Evolutionary conservation across 2,329 filamentous ascomycete species (phyloP), one percentile per base, ranked within the genome.

Genomic region (Diaporthe citri): DNA sequence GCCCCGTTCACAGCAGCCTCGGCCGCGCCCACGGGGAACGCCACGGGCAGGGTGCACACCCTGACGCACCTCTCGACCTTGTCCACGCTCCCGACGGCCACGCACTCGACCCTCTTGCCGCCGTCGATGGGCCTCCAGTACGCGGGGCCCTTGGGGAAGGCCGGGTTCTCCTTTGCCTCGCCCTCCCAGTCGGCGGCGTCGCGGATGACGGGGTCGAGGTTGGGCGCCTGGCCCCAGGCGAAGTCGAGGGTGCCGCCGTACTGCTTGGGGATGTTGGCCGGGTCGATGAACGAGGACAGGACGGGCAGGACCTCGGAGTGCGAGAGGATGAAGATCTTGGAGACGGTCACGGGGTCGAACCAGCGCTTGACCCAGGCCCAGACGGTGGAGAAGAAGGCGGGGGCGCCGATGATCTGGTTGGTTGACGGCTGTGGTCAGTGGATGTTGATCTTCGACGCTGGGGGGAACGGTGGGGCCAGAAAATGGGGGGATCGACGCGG

Each of bases 321-420:
- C 64, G 89, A 88, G 72, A 98, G 90, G 79, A 98, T 97, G 83
- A 97, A 98, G 83, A 98, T 98, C 87, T 98, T 98, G 80, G 95
- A 97, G 4, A 95, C 94, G 46, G 96, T 98, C 77, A 95, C 95
- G 9, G 96, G 96, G 85, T 96, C 94, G 81, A 98, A 98, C 95
- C 96, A 98, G 81, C 94, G 93, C 88, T 97, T 97, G 85, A 97
- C 90, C 95, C 95, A 98, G 78, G 94, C 92, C 96, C 96, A 96
- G 76, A 98, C 94, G 3, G 95, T 98, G 67, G 94, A 93, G 87
- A 98, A 98, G 89, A 97, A 98, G 60, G 90, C 86, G 10, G 96
- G 96, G 0, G 96, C 96, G 76, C 96, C 96, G 77, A 98, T 95
- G 80, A 98, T 93, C 89, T 91, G 76, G 4, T 46, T 31, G 31